Percentiles rank a stretch among this genome's conserved stretches.
Evolutionary conservation across 176 grass and related monocot genomes (phyloP).

Genomic region (Oryza glumipatula): DNA sequence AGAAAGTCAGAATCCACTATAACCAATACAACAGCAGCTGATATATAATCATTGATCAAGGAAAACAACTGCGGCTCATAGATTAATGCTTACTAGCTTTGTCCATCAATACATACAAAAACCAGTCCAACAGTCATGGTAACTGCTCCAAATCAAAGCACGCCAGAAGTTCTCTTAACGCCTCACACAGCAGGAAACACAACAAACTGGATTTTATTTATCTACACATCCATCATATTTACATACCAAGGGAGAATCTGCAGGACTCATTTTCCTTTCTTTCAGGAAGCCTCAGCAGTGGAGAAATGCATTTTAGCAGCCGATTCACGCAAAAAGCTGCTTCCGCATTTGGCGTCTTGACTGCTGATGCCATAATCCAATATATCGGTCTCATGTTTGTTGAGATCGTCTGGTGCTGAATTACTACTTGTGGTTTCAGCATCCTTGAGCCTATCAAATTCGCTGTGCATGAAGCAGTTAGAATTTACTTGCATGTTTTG

Average conservation of each 20-base stretch:
- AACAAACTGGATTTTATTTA: slow-evolving; percentile 64
- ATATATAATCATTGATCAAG: neutral
- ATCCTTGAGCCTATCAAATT: slow-evolving; percentile 39
- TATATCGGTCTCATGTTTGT: slow-evolving; percentile 19
- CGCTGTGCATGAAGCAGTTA: neutral
- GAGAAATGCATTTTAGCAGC: slow-evolving; percentile 63
- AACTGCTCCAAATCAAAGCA: slow-evolving; percentile 28
- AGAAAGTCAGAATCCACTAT: neutral
- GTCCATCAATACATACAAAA: slow-evolving; percentile 33
- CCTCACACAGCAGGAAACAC: neutral
- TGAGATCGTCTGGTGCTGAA: neutral
- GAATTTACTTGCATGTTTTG: neutral
- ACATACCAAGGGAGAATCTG: slow-evolving; percentile 27
- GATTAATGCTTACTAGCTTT: slow-evolving; percentile 1
- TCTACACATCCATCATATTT: slow-evolving; percentile 51
- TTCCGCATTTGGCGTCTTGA: slow-evolving; percentile 67
- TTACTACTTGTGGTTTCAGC: neutral
- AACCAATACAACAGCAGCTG: neutral
- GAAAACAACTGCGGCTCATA: neutral
- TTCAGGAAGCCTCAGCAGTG: slow-evolving; percentile 58
- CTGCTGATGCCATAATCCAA: slow-evolving; percentile 56
- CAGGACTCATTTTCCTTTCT: neutral
- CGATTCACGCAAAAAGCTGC: slow-evolving; percentile 62
- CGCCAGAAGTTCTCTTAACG: slow-evolving; percentile 26
- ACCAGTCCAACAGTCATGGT: slow-evolving; percentile 29